Conservation (phyloP, 305 asterid species). For the Fraxinus nigra region DNA sequence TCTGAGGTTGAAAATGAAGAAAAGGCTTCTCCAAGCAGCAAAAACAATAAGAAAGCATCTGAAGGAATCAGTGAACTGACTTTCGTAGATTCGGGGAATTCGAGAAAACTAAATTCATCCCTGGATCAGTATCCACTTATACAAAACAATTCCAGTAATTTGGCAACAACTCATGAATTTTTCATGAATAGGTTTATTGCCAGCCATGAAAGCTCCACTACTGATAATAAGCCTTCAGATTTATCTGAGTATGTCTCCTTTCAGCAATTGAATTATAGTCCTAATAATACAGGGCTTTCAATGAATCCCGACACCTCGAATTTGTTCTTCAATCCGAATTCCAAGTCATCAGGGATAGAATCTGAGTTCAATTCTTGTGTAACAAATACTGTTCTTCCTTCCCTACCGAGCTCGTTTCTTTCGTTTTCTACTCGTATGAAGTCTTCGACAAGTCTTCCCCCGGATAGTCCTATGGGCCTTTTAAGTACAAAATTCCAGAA, state of each 20-base stretch:
- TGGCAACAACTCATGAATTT: slow-evolving; percentile 54
- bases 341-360: slow-evolving; percentile 33
- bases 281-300: slow-evolving; percentile 37
- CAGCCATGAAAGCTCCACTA: slow-evolving; percentile 34
- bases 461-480: slow-evolving; percentile 12
- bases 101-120: slow-evolving; percentile 20
- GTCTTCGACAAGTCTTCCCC: slow-evolving; percentile 24
- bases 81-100: slow-evolving; percentile 27
- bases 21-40: slow-evolving; percentile 27
- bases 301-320: slow-evolving; percentile 30
- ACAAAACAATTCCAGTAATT: slow-evolving; percentile 16
- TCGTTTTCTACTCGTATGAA: slow-evolving; percentile 16
- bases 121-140: not conserved
- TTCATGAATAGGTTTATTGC: slow-evolving; percentile 55
- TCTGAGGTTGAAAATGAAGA: slow-evolving; percentile 48
- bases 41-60: slow-evolving; percentile 43
- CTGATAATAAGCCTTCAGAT: slow-evolving; percentile 17
- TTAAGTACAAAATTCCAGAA: slow-evolving; percentile 40
- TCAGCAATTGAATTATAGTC: slow-evolving; percentile 34
- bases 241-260: slow-evolving; percentile 32
- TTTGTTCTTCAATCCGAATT: slow-evolving; percentile 33
- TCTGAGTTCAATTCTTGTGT: slow-evolving; percentile 22
- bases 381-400: not conserved
- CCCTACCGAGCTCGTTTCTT: slow-evolving; percentile 6
- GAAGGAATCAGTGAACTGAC: slow-evolving; percentile 45